phyloP scores from a whole-genome alignment of 2,329 filamentous ascomycete genomes.

The Cercospora nicotianae region DNA sequence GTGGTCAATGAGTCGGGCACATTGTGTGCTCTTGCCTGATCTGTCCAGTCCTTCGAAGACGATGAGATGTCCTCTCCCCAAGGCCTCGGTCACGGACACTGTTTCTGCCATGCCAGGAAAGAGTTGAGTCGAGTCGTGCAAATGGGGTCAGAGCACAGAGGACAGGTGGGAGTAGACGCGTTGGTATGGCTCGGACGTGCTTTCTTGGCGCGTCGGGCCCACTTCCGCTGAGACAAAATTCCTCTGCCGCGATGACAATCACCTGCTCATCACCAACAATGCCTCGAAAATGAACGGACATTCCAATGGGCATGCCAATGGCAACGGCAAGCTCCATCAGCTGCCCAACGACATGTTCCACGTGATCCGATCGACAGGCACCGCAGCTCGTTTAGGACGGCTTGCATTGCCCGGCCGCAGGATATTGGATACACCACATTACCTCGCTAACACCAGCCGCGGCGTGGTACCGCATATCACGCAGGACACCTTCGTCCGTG shows the following conservation, averaged over 20 bases:
- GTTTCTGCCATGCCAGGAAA: not conserved
- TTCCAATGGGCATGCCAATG: slow-evolving; percentile 9
- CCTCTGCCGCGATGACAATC: not conserved
- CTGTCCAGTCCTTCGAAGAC: slow-evolving; percentile 87
- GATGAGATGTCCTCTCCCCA: slow-evolving; percentile 65
- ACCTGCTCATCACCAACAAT: not conserved
- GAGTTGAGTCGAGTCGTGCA: too few species aligned
- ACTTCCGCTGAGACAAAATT: not conserved
- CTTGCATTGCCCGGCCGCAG: slow-evolving; percentile 64
- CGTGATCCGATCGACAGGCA: slow-evolving; percentile 41
- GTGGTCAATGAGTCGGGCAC: slow-evolving; percentile 61
- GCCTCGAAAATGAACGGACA: slow-evolving; percentile 8
- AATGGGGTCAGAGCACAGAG: too few species aligned
- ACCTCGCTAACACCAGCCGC: slow-evolving; percentile 75
- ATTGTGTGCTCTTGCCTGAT: slow-evolving; percentile 91
- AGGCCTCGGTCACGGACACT: not conserved
- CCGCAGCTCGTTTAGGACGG: slow-evolving; percentile 64
- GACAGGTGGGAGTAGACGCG: not conserved
- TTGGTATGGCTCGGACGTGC: not conserved
- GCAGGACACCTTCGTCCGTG: slow-evolving; percentile 72
- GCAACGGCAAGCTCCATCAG: slow-evolving; percentile 14
- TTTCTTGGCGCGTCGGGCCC: slow-evolving; percentile 14
- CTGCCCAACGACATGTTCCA: slow-evolving; percentile 47
- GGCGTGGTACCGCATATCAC: slow-evolving; percentile 85
- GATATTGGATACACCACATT: slow-evolving; percentile 78